Evolutionary conservation across 148 eudicot genomes (phyloP), one percentile per base, ranked within the genome.

Genomic region (Fagopyrum homotropicum): DNA sequence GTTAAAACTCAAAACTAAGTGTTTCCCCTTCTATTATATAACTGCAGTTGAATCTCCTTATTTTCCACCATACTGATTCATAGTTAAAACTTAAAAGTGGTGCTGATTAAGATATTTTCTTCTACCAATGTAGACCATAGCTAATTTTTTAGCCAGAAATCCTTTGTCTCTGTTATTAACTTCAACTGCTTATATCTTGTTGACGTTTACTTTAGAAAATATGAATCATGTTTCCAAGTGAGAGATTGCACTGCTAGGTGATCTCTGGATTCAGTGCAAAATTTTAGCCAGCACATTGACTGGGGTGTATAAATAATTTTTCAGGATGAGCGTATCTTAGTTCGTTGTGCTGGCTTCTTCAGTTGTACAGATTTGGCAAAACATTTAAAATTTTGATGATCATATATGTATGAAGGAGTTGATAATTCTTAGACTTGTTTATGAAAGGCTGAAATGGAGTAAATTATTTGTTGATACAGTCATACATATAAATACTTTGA

Each of bases 241-340:
- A 59, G 64, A 30, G 64, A 7, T 6, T 59, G 19, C 19, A 3
- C 22, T 66, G 71, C 43, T 66, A 44, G 47, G 71, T 66, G 17
- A 66, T 66, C 15, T 66, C 46, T 66, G 71, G 71, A 66, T 40
- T 45, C 71, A 66, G 71, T 66, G 71, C 17, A 7, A 14, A 66
- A 19, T 66, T 66, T 63, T 44, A 15, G 69, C 35, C 69, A 64
- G n/a, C 70, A 30, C 12, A 12, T 30, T 64, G 71, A 66, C 71
- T 66, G 46, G 43, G 71, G 43, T 45, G 71, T 66, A 66, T 14
- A 66, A 66, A n/a, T 46, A 66, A 17, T 4, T 49, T 4, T 5
- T 66, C 71, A 35, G 71, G 46, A 66, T 66, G 71, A 66, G 45
- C 43, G 43, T 66, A 26, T 6, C 19, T 15, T 66, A 66, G 63